Percentiles rank a stretch among this genome's conserved stretches.
Evolutionary conservation across 805 yeast genomes (phyloP).

Genomic region (Danielia reshetovae): DNA sequence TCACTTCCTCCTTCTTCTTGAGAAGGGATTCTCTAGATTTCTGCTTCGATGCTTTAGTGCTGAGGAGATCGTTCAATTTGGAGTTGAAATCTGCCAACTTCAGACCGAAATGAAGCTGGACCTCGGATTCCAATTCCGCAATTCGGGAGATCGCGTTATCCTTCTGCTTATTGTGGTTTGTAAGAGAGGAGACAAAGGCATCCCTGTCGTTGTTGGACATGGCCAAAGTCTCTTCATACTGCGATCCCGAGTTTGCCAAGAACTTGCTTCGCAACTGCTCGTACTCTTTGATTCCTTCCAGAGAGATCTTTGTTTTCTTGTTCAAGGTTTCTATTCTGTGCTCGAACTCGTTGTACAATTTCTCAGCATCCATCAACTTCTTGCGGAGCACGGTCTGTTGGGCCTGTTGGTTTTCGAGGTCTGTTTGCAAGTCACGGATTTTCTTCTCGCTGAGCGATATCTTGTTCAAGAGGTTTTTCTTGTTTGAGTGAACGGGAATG

Average conservation of each 20-base stretch:
- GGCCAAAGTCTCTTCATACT: slow-evolving; percentile 48
- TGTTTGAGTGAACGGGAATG: slow-evolving; percentile 61
- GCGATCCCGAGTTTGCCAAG: slow-evolving; percentile 53
- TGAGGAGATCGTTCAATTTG: slow-evolving; percentile 29
- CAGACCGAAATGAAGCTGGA: slow-evolving; percentile 33
- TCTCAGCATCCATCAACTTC: slow-evolving; percentile 45
- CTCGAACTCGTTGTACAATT: slow-evolving; percentile 29
- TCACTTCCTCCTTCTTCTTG: slow-evolving; percentile 32
- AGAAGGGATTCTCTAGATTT: slow-evolving; percentile 25
- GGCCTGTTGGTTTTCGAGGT: slow-evolving; percentile 48
- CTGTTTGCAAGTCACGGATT: slow-evolving; percentile 47
- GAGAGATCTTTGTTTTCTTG: slow-evolving; percentile 32
- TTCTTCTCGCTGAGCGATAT: slow-evolving; percentile 44
- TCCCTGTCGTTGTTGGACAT: slow-evolving; percentile 41
- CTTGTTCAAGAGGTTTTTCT: slow-evolving; percentile 45
- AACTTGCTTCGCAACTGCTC: slow-evolving; percentile 53
- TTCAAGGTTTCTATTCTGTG: slow-evolving; percentile 16
- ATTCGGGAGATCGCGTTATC: slow-evolving; percentile 37
- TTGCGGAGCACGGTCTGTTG: slow-evolving; percentile 38
- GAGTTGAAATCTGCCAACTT: slow-evolving; percentile 26
- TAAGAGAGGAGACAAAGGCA: slow-evolving; percentile 29
- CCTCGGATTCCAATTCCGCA: slow-evolving; percentile 32
- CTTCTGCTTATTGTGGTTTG: slow-evolving; percentile 26
- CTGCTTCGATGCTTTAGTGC: slow-evolving; percentile 23
- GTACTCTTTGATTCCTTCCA: slow-evolving; percentile 55